A percentile compares a stretch with the other conserved stretches of the same genome.
These are phyloP conservation scores for Ogataea paraovalis DNA, from an alignment of 805 yeast species.

Conservation along the genomic window DNA sequence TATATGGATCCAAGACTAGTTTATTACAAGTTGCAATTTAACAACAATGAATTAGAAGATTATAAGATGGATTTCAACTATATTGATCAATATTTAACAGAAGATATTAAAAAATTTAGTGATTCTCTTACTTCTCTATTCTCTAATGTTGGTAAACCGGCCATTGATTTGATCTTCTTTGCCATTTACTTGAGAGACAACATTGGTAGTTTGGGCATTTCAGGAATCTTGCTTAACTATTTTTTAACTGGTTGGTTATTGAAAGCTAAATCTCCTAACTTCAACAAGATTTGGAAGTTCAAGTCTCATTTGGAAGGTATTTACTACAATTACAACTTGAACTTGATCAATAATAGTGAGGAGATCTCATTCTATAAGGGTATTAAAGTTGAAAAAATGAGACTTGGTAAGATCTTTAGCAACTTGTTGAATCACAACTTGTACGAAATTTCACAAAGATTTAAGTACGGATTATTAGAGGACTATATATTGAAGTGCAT, in stretches of 20 bases:
- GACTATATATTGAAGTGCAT: slow-evolving; percentile 85
- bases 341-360: slow-evolving; percentile 83
- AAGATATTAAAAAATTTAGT: slow-evolving; percentile 77
- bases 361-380: slow-evolving; percentile 95
- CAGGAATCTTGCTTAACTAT: slow-evolving; percentile 79
- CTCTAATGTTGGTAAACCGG: slow-evolving; percentile 88
- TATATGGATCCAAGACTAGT: slow-evolving; percentile 78
- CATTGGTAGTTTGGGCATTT: slow-evolving; percentile 81
- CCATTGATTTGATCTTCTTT: slow-evolving; percentile 80
- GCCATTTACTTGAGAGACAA: slow-evolving; percentile 79
- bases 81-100: slow-evolving; percentile 82
- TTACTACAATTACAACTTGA: slow-evolving; percentile 80
- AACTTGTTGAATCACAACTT: slow-evolving; percentile 39
- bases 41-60: slow-evolving; percentile 34
- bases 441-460: slow-evolving; percentile 50
- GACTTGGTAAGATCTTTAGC: slow-evolving; percentile 56
- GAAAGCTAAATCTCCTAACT: slow-evolving; percentile 75
- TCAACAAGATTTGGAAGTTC: slow-evolving; percentile 69
- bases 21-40: slow-evolving; percentile 75
- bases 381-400: slow-evolving; percentile 66
- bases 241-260: slow-evolving; percentile 72
- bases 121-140: slow-evolving; percentile 78
- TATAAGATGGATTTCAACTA: slow-evolving; percentile 47
- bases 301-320: slow-evolving; percentile 83
- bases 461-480: slow-evolving; percentile 70